Evolutionary conservation across 176 grass and related monocot genomes (phyloP).

Genomic region (Eragrostis nindensis): DNA sequence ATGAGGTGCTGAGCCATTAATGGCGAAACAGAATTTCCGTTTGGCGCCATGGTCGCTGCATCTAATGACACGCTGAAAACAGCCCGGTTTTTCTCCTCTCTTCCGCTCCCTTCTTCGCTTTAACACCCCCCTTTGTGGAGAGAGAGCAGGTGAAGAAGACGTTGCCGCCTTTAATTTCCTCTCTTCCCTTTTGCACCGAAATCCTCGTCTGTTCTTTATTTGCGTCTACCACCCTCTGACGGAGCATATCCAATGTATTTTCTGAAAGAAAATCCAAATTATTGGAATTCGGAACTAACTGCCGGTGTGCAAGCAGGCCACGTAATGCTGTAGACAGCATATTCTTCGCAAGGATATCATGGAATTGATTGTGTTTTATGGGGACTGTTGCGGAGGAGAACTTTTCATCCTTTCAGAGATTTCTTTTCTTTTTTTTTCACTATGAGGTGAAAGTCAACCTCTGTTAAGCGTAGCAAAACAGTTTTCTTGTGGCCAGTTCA

Average conservation of each 20-base stretch:
- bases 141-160: constrained; percentile 47
- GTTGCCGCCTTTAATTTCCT: constrained; percentile 46
- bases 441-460: constrained; percentile 6
- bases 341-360: neutral
- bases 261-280: neutral
- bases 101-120: constrained; percentile 35
- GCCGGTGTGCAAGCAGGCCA: neutral
- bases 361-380: neutral
- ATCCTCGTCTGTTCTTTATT: neutral
- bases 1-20: constrained; percentile 45
- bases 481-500: neutral
- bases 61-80: constrained; percentile 53
- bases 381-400: neutral
- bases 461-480: neutral
- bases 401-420: neutral
- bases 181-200: constrained; percentile 34
- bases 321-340: neutral
- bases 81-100: constrained; percentile 48
- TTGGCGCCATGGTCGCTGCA: constrained; percentile 64
- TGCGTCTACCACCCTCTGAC: neutral
- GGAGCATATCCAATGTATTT: neutral
- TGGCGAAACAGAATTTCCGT: constrained; percentile 74
- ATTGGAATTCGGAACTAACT: neutral
- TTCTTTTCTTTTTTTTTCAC: neutral
- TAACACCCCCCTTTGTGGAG: constrained; percentile 20